phyloP scores from a whole-genome alignment of 108 stramenopile genomes.

The Stephanodiscus triporus region DNA sequence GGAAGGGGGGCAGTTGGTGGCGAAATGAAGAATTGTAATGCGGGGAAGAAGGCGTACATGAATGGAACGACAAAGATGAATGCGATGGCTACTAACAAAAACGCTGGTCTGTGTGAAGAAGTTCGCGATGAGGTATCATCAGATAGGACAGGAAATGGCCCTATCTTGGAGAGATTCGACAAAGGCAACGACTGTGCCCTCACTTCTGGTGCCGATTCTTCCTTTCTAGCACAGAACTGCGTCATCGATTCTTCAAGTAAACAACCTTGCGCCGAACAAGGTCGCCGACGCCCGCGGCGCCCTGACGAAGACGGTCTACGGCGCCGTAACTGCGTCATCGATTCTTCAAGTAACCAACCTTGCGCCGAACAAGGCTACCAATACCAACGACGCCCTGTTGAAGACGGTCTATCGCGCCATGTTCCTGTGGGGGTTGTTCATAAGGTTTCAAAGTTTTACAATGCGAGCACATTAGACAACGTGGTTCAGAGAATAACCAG shows the following conservation, averaged over 20 bases:
- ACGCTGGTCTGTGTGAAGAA: neutral
- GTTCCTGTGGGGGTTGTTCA: conserved; percentile 67
- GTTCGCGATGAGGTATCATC: too few species aligned
- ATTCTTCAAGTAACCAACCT: too few species aligned
- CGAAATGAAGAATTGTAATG: neutral
- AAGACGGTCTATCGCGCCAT: conserved; percentile 94
- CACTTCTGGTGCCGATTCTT: too few species aligned
- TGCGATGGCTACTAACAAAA: too few species aligned
- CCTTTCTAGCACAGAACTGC: too few species aligned
- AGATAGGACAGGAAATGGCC: too few species aligned
- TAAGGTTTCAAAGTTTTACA: neutral
- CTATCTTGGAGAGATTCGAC: too few species aligned
- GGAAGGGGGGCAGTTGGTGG: neutral
- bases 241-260: too few species aligned
- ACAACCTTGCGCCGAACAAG: conserved; percentile 53
- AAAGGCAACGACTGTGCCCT: too few species aligned
- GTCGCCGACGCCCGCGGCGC: conserved; percentile 91
- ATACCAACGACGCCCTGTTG: conserved; percentile 94
- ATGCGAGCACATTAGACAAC: neutral
- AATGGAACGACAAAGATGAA: too few species aligned
- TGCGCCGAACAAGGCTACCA: conserved; percentile 76
- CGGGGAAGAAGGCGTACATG: neutral
- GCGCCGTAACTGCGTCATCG: too few species aligned
- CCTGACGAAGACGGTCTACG: too few species aligned
- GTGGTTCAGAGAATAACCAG: neutral